phyloP scores from a whole-genome alignment of 2,329 filamentous ascomycete genomes.

The Sphaerulina populicola region DNA sequence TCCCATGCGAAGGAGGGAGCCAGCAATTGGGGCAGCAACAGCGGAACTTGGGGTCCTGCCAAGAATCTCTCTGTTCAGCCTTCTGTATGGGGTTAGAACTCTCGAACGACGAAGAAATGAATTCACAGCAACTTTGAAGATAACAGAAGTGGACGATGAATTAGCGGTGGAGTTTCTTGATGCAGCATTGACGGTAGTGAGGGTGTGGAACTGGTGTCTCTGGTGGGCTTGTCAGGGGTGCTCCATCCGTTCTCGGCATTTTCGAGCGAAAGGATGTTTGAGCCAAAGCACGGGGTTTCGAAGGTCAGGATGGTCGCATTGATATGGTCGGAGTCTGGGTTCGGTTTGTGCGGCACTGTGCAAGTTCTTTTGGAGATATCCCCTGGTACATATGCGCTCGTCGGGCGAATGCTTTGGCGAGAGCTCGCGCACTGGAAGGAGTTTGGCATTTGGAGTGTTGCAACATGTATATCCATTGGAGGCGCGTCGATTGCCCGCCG shows the following conservation, averaged over 20 bases:
- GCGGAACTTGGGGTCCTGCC: conserved; percentile 69
- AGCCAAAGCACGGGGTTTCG: conserved; percentile 4
- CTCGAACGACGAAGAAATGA: conserved; percentile 4
- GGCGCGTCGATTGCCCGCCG: background rate
- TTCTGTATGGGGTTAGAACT: conserved; percentile 77
- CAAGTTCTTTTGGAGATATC: conserved; percentile 5
- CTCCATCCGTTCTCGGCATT: conserved; percentile 7
- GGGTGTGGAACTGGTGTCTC: conserved; percentile 17
- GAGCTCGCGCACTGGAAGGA: background rate
- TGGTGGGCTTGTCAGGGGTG: conserved; percentile 5
- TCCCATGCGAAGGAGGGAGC: conserved; percentile 39
- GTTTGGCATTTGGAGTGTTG: background rate
- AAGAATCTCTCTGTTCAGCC: conserved; percentile 80
- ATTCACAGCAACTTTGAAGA: conserved; percentile 6
- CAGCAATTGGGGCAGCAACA: conserved; percentile 66
- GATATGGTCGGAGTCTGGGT: conserved; percentile 1
- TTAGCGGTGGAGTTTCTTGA: conserved; percentile 17
- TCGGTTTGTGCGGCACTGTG: background rate
- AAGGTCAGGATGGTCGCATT: background rate
- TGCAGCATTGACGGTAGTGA: conserved; percentile 14
- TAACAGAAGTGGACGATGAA: conserved; percentile 12
- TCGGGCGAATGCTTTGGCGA: background rate
- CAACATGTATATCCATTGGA: background rate
- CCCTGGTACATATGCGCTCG: conserved; percentile 3
- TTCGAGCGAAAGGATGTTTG: background rate